Conservation (phyloP, 345 rosid genomes). For the Limnanthes douglasii region DNA sequence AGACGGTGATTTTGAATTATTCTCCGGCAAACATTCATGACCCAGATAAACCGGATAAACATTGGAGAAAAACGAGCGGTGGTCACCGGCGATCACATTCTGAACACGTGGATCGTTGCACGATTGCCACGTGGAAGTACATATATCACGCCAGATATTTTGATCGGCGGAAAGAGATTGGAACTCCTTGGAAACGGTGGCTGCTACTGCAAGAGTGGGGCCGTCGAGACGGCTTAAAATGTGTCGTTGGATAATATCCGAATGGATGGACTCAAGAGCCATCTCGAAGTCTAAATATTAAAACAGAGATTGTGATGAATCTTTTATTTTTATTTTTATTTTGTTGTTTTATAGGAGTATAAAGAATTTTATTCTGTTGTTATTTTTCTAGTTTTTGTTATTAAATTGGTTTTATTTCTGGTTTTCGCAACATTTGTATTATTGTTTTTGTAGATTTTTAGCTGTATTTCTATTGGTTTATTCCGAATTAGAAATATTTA, state of each 20-base stretch:
- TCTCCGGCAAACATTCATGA: constrained; percentile 3
- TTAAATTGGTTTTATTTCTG: too few species aligned
- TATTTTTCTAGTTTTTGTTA: too few species aligned
- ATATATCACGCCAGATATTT: constrained; percentile 42
- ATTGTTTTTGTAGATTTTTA: too few species aligned
- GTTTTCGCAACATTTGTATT: too few species aligned
- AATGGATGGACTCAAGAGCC: too few species aligned
- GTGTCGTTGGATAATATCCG: constrained; percentile 42
- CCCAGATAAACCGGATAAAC: constrained; percentile 33
- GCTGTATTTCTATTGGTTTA: too few species aligned
- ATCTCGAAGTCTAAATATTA: too few species aligned
- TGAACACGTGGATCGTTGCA: constrained; percentile 21
- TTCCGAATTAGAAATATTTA: too few species aligned
- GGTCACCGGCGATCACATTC: constrained; percentile 31
- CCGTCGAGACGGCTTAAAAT: constrained; percentile 76
- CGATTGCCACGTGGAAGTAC: constrained; percentile 54
- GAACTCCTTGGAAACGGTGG: constrained; percentile 42
- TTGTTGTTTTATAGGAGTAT: too few species aligned
- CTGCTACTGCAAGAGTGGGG: constrained; percentile 43
- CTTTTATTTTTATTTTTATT: too few species aligned
- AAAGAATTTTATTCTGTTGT: too few species aligned
- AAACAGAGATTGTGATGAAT: too few species aligned
- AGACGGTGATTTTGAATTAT: constrained; percentile 3
- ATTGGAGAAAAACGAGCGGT: constrained; percentile 48
- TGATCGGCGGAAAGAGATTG: constrained; percentile 32